phyloP scores from a whole-genome alignment of 2,329 filamentous ascomycete species.

The Nigrospora oryzae region DNA sequence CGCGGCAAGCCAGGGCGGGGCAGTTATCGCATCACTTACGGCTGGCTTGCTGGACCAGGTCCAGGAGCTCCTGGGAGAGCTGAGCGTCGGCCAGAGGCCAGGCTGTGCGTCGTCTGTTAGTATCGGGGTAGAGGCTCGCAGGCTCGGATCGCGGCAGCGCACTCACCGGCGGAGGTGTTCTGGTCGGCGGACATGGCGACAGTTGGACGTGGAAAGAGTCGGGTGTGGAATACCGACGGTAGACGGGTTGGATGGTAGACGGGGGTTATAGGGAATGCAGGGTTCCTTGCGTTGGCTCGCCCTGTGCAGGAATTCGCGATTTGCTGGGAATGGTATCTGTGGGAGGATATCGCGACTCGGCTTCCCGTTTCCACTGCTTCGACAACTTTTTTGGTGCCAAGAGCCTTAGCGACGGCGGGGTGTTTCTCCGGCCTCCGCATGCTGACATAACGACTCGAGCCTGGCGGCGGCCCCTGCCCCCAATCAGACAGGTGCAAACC shows the following conservation, averaged over 20 bases:
- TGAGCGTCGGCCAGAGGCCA: conserved; percentile 67
- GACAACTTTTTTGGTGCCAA: background rate
- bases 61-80: conserved; percentile 74
- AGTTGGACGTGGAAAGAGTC: background rate
- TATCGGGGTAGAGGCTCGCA: too few species aligned
- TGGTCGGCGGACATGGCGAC: conserved; percentile 19
- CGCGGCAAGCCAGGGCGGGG: too few species aligned
- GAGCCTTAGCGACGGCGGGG: background rate
- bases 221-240: background rate
- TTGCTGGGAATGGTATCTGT: too few species aligned
- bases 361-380: too few species aligned
- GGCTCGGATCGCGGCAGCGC: too few species aligned
- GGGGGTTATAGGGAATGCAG: conserved; percentile 21
- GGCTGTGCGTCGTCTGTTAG: conserved; percentile 27
- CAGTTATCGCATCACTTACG: conserved; percentile 19
- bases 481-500: background rate
- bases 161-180: conserved; percentile 7
- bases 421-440: conserved; percentile 1
- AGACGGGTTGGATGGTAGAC: background rate
- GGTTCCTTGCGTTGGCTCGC: conserved; percentile 57
- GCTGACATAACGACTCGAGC: conserved; percentile 1
- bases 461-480: background rate
- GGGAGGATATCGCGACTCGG: too few species aligned
- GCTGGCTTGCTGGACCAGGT: conserved; percentile 65
- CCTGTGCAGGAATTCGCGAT: conserved; percentile 24